Evolutionary conservation across 345 rosid genomes (phyloP).

Genomic region (Brassica cretica): DNA sequence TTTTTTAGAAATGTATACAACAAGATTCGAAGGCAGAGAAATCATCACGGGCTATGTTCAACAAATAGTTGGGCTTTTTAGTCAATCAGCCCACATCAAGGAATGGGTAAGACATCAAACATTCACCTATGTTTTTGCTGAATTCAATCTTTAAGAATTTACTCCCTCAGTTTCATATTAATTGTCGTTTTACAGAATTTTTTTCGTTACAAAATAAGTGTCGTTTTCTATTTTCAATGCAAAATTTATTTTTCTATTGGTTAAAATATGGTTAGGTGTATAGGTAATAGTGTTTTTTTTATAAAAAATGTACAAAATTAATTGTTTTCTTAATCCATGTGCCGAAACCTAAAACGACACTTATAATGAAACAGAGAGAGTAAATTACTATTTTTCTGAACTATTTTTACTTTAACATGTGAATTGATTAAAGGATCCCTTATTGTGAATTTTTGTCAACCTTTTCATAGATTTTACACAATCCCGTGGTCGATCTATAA

Average conservation of each 20-base stretch:
- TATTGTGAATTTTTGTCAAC: neutral
- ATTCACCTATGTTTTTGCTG: neutral
- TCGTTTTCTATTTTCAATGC: too few relatives aligned
- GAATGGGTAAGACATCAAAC: neutral
- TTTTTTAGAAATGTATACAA: neutral
- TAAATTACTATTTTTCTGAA: too few relatives aligned
- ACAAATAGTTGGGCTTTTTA: neutral
- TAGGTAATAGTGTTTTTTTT: too few relatives aligned
- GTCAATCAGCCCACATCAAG: neutral
- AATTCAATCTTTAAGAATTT: neutral
- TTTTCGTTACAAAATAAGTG: too few relatives aligned
- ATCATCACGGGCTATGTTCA: neutral
- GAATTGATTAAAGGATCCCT: neutral
- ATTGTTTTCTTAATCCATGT: too few relatives aligned
- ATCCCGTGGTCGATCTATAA: neutral
- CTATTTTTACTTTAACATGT: neutral
- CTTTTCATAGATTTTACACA: neutral
- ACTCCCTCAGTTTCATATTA: too few relatives aligned
- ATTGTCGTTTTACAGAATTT: too few relatives aligned
- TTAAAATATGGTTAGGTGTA: too few relatives aligned
- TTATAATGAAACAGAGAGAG: too few relatives aligned
- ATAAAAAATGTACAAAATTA: too few relatives aligned
- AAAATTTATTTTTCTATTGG: too few relatives aligned
- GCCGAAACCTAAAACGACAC: too few relatives aligned
- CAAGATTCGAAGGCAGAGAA: neutral